phyloP scores from a whole-genome alignment of 257 asterid genomes.

The Petunia axillaris region DNA sequence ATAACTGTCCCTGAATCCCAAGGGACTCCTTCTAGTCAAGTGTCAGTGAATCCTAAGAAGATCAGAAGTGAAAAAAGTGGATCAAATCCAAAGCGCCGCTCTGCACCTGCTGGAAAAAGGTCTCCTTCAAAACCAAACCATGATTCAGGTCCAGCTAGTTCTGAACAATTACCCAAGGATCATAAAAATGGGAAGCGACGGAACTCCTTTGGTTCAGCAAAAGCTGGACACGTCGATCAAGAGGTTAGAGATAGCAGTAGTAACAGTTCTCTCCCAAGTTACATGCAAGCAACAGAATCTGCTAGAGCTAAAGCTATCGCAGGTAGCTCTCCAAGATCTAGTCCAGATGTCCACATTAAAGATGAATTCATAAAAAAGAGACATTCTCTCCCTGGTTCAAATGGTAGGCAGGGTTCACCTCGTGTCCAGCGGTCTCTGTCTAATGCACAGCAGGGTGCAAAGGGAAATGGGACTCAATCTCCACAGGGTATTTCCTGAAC shows the following conservation, averaged over 20 bases:
- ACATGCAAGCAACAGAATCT: constrained; percentile 98
- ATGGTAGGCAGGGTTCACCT: constrained; percentile 89
- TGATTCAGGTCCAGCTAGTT: constrained; percentile 56
- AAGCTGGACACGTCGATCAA: constrained; percentile 64
- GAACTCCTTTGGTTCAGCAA: constrained; percentile 70
- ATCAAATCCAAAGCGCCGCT: constrained; percentile 50
- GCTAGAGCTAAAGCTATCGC: constrained; percentile 89
- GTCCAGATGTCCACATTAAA: constrained; percentile 88
- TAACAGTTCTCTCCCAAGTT: constrained; percentile 81
- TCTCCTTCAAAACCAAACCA: constrained; percentile 44
- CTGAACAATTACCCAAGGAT: constrained; percentile 64
- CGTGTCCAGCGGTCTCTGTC: constrained; percentile 71
- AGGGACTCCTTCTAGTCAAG: constrained; percentile 78
- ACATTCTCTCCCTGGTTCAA: constrained; percentile 73
- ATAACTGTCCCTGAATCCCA: constrained; percentile 64
- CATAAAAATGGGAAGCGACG: constrained; percentile 66
- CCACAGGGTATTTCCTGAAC: constrained; percentile 72
- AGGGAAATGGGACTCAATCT: constrained; percentile 69
- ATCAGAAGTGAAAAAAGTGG: constrained; percentile 53
- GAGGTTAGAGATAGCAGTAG: constrained; percentile 79
- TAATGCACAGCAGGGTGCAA: constrained; percentile 69
- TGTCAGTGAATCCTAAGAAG: constrained; percentile 66
- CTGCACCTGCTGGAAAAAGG: constrained; percentile 55
- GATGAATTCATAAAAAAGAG: constrained; percentile 72
- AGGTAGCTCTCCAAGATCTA: constrained; percentile 81